Evolutionary conservation across 140 eudicot genomes (phyloP), one percentile per base, ranked within the genome.

Genomic region (Stevia rebaudiana): DNA sequence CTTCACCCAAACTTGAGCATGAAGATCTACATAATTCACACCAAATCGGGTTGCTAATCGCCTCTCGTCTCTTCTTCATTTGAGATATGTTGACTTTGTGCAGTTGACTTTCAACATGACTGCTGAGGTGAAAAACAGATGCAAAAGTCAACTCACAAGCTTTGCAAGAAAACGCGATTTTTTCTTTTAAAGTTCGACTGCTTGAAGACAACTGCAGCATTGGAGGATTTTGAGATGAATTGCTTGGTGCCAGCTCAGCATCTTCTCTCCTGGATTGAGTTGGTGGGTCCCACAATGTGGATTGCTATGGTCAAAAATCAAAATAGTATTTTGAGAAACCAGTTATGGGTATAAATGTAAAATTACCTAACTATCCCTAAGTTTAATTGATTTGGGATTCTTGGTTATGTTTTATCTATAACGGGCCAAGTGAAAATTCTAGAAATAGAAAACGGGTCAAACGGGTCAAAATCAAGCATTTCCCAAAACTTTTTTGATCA

Each of bases 41-140:
- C 61, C 71, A 66, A n/a, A 78, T 61, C 11, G 87, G 87, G 66
- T 78, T 82, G 73, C 84, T 78, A 51, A 71, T 53, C 63, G 68
- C 75, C 28, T 30, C 70, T 56, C 44, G 58, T 35, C 70, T 66
- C 55, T 50, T 82, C 79, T 77, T 82, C 74, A 70, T 74, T 13
- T 74, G 54, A 62, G 71, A 36, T 40, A 82, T 10, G 54, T 55
- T 75, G 62, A 55, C 57, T 50, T 67, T 72, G 76, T 82, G 87
- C 12, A 30, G 68, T 56, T 59, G 53, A 57, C 79, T 43, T 49
- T 22, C 77, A 25, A 81, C 28, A 39, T 82, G 87, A 72, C 79
- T 51, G 65, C 75, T 71, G 49, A 82, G 83, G 73, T 78, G 79
- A 71, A 78, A 78, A 44, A 78, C 11, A 3, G 83, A 65, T 17